phyloP scores from a whole-genome alignment of 495 filamentous ascomycete genomes.

The Lasiosphaeria ovina region DNA sequence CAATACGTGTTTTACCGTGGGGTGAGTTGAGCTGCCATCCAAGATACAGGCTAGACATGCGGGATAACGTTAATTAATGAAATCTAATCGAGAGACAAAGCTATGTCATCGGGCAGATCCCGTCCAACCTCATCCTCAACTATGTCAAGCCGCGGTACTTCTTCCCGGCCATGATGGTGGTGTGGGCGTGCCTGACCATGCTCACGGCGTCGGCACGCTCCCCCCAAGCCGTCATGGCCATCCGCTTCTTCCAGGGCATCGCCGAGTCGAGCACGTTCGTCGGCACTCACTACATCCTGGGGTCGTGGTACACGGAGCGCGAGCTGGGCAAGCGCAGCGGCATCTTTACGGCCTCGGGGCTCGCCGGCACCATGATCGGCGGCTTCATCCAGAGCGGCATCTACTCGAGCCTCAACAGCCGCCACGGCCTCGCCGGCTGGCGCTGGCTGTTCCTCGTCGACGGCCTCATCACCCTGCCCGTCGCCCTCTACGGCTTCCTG shows the following conservation, averaged over 20 bases:
- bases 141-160: slow-evolving; percentile 58
- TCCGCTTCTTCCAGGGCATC: slow-evolving; percentile 68
- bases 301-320: slow-evolving; percentile 63
- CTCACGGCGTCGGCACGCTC: slow-evolving; percentile 50
- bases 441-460: slow-evolving; percentile 65
- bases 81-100: background rate
- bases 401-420: slow-evolving; percentile 50
- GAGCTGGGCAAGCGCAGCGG: slow-evolving; percentile 63
- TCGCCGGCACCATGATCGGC: slow-evolving; percentile 50
- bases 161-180: slow-evolving; percentile 59
- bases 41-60: too few relatives aligned
- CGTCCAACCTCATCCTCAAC: slow-evolving; percentile 58
- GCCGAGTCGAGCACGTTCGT: slow-evolving; percentile 60
- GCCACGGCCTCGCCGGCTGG: slow-evolving; percentile 57
- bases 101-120: slow-evolving; percentile 61
- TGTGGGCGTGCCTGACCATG: slow-evolving; percentile 64
- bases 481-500: slow-evolving; percentile 57
- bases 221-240: slow-evolving; percentile 58
- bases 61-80: too few relatives aligned
- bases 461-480: slow-evolving; percentile 53
- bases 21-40: slow-evolving; percentile 16
- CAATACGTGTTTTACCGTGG: slow-evolving; percentile 51
- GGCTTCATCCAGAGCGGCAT: slow-evolving; percentile 62
- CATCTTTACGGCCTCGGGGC: slow-evolving; percentile 53
- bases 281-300: slow-evolving; percentile 65